Base-by-base conservation (phyloP, 306 rosid species). In the Inga laurina region DNA sequence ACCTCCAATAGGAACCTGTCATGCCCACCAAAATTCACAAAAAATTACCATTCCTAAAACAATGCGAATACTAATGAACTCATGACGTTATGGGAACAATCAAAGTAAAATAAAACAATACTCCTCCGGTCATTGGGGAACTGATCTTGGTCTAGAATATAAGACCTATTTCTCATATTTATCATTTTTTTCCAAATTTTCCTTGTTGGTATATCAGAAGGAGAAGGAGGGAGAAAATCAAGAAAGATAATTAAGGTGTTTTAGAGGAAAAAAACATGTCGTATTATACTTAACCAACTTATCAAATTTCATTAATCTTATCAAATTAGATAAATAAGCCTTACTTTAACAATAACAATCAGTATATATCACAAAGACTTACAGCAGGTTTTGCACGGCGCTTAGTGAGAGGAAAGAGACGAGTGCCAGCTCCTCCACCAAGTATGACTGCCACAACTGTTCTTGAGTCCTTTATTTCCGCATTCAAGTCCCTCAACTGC, bases 401-500 rank as follows among this genome's bases (percentile, higher is more conserved):
- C 86, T 88, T 96, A 35, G 99, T 96, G 82, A 96, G 94, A 72
- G 99, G 99, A 79, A 92, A 96, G 76, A 96, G 96, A 64, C 99
- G 95, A 70, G 99, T 93, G 21, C 99, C 98, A n/a, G 99, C 98
- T 87, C 98, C 98, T 83, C 98, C 99, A 48, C 99, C 98, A 3
- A 96, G 87, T 54, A 96, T 93, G 68, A 96, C 68, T 35, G 99
- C 99, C 80, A 92, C 90, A 51, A 92, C 97, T 14, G 98, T 91
- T 73, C 90, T 85, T 43, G 99, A 75, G 84, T 96, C 89, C 78
- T 86, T 76, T 85, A 43, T 90, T 61, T 89, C 92, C 85, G 83
- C 15, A 27, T 88, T 89, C 19, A 85, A 32, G 81, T 89, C 88
- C 87, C 90, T 91, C 89, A 93, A 76, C 98, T 96, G 90, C 89